Percentiles rank a stretch among this genome's conserved stretches.
These are phyloP conservation scores for Xerophyta viscosa DNA, from an alignment of 106 monocot genomes.

Conservation along the genomic window DNA sequence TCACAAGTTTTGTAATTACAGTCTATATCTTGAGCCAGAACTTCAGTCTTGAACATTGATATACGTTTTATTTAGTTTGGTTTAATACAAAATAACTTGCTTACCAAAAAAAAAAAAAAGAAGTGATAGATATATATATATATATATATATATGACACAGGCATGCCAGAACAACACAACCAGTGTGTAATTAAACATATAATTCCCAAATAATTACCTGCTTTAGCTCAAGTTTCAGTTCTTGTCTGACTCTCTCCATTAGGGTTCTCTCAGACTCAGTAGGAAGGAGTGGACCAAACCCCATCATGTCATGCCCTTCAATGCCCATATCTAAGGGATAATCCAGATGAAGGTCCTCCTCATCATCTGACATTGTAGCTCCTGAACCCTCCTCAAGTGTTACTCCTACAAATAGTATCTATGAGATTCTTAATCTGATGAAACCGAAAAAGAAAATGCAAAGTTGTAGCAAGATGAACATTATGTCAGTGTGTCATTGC, in stretches of 20 bases:
- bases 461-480: too few relatives aligned
- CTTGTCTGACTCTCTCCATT: slow-evolving; percentile 95
- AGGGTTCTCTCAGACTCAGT: slow-evolving; percentile 85
- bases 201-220: slow-evolving; percentile 33
- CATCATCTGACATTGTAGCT: slow-evolving; percentile 96
- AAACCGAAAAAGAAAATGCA: too few relatives aligned
- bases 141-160: too few relatives aligned
- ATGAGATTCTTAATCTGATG: background rate
- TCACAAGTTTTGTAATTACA: too few relatives aligned
- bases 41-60: too few relatives aligned
- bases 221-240: slow-evolving; percentile 82
- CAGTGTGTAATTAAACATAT: too few relatives aligned
- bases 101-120: too few relatives aligned
- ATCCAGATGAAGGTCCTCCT: slow-evolving; percentile 66
- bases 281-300: slow-evolving; percentile 84
- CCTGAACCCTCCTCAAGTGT: slow-evolving; percentile 81
- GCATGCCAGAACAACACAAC: too few relatives aligned
- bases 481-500: too few relatives aligned
- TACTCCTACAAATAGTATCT: slow-evolving; percentile 30
- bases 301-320: slow-evolving; percentile 84
- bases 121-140: background rate
- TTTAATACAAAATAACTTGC: too few relatives aligned
- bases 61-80: too few relatives aligned
- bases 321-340: slow-evolving; percentile 28
- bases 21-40: too few relatives aligned